Evolutionary conservation across 345 rosid genomes (phyloP).

Genomic region (Pelargonium nanum): DNA sequence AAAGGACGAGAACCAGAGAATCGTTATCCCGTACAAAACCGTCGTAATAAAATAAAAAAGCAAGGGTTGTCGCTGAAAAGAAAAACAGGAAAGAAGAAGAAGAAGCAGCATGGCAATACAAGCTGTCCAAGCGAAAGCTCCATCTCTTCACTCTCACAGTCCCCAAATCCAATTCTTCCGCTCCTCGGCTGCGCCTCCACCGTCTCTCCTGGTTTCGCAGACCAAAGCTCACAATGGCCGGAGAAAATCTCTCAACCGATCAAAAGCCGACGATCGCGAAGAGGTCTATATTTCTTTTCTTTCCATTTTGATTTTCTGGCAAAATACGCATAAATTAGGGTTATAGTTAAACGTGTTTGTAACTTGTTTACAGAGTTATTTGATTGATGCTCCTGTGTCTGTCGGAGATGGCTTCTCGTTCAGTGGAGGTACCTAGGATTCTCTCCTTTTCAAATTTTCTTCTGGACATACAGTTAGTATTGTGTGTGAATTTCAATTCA

Average conservation of each 20-base stretch:
- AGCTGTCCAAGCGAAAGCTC: constrained; percentile 1
- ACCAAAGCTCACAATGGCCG: neutral
- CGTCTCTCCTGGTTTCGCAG: neutral
- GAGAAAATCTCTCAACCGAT: constrained; percentile 4
- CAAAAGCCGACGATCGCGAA: neutral
- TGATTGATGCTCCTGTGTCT: constrained; percentile 76
- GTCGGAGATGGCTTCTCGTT: constrained; percentile 94
- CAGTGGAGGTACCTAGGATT: constrained; percentile 49
- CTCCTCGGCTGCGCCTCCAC: neutral
- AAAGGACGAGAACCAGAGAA: constrained; percentile 28
- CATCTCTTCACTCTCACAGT: neutral
- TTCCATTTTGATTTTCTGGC: constrained; percentile 5
- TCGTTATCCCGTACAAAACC: constrained; percentile 16
- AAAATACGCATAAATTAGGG: neutral
- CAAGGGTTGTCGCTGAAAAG: constrained; percentile 16
- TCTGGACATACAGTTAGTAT: neutral
- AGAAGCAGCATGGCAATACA: neutral
- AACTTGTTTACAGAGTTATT: constrained; percentile 45
- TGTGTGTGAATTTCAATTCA: neutral
- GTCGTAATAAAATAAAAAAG: neutral
- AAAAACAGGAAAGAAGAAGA: neutral
- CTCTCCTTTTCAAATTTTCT: neutral
- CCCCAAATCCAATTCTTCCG: neutral
- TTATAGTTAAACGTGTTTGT: neutral
- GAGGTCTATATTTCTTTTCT: neutral